These are phyloP conservation scores for Leccinum incarnatum DNA, from an alignment of 768 basidiomycete species.

Conservation along the genomic window DNA sequence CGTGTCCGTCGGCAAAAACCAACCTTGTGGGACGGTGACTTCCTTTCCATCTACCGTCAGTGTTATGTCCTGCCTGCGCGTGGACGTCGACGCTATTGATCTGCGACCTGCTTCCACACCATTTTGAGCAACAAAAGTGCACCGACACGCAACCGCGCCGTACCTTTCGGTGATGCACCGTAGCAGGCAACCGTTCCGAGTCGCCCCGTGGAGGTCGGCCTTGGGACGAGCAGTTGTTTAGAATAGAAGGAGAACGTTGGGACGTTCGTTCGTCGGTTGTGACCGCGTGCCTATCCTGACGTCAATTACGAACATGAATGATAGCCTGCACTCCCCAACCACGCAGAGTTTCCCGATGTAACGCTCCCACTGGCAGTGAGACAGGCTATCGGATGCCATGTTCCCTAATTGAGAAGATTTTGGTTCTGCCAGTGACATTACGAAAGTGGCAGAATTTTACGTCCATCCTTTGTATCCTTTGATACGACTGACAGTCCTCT, in stretches of 20 bases:
- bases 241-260: conserved; percentile 11
- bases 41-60: conserved; percentile 96
- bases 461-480: too few species aligned
- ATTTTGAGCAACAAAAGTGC: conserved; percentile 1
- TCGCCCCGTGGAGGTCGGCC: conserved; percentile 64
- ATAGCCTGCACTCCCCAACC: too few species aligned
- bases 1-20: conserved; percentile 27
- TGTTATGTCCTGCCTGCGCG: conserved; percentile 76
- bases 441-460: too few species aligned
- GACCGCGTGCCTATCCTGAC: conserved; percentile 26
- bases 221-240: conserved; percentile 48
- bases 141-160: neutral
- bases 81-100: conserved; percentile 62
- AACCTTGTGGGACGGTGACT: conserved; percentile 95
- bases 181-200: conserved; percentile 60
- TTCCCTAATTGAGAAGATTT: too few species aligned
- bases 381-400: too few species aligned
- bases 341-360: too few species aligned
- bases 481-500: neutral
- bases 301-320: neutral
- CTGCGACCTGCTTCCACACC: conserved; percentile 46
- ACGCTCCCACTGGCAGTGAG: too few species aligned
- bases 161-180: conserved; percentile 37
- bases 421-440: too few species aligned
- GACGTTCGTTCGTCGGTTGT: neutral